These are phyloP conservation scores for Tremella yokohamensis DNA, from an alignment of 768 basidiomycete genomes.

Conservation along the genomic window DNA sequence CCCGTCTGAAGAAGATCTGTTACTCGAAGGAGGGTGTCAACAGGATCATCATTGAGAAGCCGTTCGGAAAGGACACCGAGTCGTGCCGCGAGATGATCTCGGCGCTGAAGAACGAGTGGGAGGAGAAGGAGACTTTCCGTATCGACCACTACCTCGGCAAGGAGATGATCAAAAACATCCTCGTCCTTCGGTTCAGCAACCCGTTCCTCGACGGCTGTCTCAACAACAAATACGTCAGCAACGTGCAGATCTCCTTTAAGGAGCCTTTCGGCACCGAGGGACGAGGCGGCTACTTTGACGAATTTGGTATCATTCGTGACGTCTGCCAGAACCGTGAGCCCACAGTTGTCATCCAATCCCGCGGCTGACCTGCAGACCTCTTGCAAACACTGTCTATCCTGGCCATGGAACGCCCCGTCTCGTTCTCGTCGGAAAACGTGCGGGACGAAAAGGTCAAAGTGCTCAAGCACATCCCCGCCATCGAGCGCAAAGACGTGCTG, in stretches of 20 bases:
- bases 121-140: conserved; percentile 95
- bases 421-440: conserved; percentile 94
- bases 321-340: conserved; percentile 93
- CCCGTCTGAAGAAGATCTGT: conserved; percentile 74
- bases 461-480: conserved; percentile 80
- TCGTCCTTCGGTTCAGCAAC: conserved; percentile 94
- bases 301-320: conserved; percentile 98
- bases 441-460: conserved; percentile 99
- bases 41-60: conserved; percentile 96
- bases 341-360: conserved; percentile 4
- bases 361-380: conserved; percentile 61
- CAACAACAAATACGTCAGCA: conserved; percentile 94
- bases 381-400: conserved; percentile 90
- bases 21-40: conserved; percentile 72
- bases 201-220: conserved; percentile 79
- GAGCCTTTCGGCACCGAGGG: conserved; percentile 99
- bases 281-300: conserved; percentile 99
- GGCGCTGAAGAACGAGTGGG: conserved; percentile 80
- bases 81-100: conserved; percentile 74
- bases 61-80: conserved; percentile 91
- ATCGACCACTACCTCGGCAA: conserved; percentile 99
- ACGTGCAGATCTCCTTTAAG: conserved; percentile 99
- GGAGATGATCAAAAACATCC: conserved; percentile 99
- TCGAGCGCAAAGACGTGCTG: conserved; percentile 71
- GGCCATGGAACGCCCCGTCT: conserved; percentile 97